Percentiles rank a stretch among this genome's conserved stretches.
Conservation (phyloP, 2,329 filamentous ascomycete genomes). For the Ceratocystiopsis minuta region DNA sequence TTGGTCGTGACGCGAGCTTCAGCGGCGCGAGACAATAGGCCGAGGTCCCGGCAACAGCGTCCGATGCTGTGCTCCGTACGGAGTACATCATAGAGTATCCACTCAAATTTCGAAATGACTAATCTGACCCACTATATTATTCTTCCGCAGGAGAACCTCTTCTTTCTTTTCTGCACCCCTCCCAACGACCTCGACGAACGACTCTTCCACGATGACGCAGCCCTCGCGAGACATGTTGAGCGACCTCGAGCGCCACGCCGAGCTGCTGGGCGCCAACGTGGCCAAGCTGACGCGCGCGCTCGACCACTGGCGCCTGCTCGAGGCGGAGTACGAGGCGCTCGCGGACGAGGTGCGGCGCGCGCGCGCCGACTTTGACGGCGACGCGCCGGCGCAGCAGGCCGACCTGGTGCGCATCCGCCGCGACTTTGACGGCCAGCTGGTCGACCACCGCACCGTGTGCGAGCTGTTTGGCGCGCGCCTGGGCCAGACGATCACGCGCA, state of each 20-base stretch:
- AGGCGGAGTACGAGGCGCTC: conserved; percentile 77
- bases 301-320: conserved; percentile 78
- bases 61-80: no score
- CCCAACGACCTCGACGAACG: no score
- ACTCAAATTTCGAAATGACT: no score
- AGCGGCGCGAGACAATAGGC: no score
- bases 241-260: conserved; percentile 57
- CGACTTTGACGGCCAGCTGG: conserved; percentile 42
- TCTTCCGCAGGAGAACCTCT: no score
- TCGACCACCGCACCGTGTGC: conserved; percentile 37
- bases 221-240: conserved; percentile 33
- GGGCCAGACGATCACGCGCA: conserved; percentile 22
- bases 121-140: no score
- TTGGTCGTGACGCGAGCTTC: no score
- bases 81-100: no score
- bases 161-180: no score
- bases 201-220: background rate
- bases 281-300: conserved; percentile 56
- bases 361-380: conserved; percentile 19
- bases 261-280: conserved; percentile 59
- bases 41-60: no score
- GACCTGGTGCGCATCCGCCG: conserved; percentile 40
- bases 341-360: conserved; percentile 50
- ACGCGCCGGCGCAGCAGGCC: conserved; percentile 17
- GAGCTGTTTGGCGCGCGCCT: conserved; percentile 26